These are phyloP conservation scores for Globisporangium cederbergense DNA, from an alignment of 352 stramenopile species.

Conservation along the genomic window DNA sequence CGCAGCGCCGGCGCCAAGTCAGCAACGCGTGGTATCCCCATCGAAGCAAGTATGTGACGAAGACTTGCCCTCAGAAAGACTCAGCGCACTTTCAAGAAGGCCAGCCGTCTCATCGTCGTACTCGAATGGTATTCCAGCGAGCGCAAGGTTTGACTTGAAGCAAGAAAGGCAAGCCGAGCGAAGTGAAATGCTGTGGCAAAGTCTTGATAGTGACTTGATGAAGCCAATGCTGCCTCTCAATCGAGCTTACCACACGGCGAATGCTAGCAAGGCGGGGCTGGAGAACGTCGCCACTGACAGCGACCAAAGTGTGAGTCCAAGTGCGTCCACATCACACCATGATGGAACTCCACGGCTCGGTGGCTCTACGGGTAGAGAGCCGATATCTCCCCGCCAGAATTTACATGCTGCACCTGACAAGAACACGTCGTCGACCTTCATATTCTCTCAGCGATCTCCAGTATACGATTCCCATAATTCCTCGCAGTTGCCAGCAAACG, in stretches of 20 bases:
- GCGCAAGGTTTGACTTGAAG: neutral
- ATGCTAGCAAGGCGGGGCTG: neutral
- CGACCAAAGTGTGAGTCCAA: neutral
- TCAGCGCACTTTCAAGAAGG: neutral
- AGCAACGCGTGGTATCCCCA: too few relatives aligned
- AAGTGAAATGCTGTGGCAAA: slow-evolving; percentile 9
- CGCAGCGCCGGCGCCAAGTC: neutral
- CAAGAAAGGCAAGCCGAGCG: neutral
- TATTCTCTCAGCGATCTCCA: neutral
- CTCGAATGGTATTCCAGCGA: neutral
- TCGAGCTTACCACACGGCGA: neutral
- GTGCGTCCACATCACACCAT: neutral
- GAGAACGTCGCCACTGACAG: neutral
- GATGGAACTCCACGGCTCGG: neutral
- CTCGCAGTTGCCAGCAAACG: neutral
- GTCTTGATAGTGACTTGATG: slow-evolving; percentile 14
- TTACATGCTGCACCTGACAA: neutral
- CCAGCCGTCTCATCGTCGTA: slow-evolving; percentile 6
- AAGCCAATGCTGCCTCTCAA: neutral
- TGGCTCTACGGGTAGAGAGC: neutral
- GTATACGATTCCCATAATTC: neutral
- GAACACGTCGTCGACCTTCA: neutral
- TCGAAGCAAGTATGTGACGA: neutral
- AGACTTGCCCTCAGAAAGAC: neutral
- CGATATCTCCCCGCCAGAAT: neutral